Conservation (phyloP, 495 filamentous ascomycete species). For the Xylaria intraflava region DNA sequence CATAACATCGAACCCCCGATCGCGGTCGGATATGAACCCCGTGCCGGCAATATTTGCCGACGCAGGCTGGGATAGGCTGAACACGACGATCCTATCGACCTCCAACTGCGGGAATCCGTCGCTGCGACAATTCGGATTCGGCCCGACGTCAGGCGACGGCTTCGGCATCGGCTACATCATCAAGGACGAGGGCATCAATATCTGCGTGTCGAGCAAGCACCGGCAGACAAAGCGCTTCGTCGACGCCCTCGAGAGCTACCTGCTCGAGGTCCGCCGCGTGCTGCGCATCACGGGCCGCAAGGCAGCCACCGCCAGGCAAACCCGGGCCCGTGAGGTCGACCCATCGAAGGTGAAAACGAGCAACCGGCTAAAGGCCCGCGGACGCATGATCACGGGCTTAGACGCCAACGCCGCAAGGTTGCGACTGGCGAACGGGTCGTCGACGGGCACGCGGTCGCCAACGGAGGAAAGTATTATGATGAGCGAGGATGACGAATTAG, state of each 20-base stretch:
- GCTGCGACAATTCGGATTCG: slow-evolving; percentile 95
- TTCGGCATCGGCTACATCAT: slow-evolving; percentile 99
- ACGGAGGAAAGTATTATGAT: slow-evolving; percentile 55
- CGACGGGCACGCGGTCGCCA: slow-evolving; percentile 40
- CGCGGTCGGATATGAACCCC: slow-evolving; percentile 28
- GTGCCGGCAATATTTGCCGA: slow-evolving; percentile 84
- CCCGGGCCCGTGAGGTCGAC: slow-evolving; percentile 40
- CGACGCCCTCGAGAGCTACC: slow-evolving; percentile 80
- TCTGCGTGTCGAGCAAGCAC: slow-evolving; percentile 89
- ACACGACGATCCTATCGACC: slow-evolving; percentile 89
- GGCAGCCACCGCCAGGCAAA: slow-evolving; percentile 23
- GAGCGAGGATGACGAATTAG: slow-evolving; percentile 82
- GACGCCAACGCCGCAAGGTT: slow-evolving; percentile 31
- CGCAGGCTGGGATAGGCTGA: slow-evolving; percentile 85
- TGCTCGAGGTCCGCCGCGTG: slow-evolving; percentile 82
- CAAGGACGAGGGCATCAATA: slow-evolving; percentile 88
- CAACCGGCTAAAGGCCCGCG: slow-evolving; percentile 46
- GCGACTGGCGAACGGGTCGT: slow-evolving; percentile 33
- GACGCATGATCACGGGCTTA: slow-evolving; percentile 47
- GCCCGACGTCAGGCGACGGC: slow-evolving; percentile 86
- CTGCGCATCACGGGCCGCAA: slow-evolving; percentile 59
- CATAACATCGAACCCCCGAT: slow-evolving; percentile 25
- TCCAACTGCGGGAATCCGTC: slow-evolving; percentile 99
- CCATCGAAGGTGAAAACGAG: slow-evolving; percentile 19
- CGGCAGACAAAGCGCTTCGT: slow-evolving; percentile 86